phyloP scores from a whole-genome alignment of 2,329 filamentous ascomycete genomes.

The Aureobasidium sp. region DNA sequence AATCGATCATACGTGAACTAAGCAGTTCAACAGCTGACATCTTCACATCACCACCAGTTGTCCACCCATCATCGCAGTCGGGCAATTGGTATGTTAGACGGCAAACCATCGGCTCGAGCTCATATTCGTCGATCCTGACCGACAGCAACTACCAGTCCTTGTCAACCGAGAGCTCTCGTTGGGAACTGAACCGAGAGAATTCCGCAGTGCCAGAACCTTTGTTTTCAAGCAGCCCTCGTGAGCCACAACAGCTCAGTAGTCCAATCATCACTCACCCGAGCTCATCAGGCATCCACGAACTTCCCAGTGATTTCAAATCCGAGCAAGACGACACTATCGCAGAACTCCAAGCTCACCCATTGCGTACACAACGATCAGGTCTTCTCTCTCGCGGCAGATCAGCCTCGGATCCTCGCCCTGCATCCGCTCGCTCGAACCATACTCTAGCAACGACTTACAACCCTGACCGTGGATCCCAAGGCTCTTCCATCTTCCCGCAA shows the following conservation, averaged over 20 bases:
- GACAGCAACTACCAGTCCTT: not conserved
- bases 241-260: not conserved
- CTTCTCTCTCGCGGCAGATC: slow-evolving; percentile 28
- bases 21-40: slow-evolving; percentile 17
- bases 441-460: slow-evolving; percentile 21
- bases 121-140: not conserved
- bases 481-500: slow-evolving; percentile 28
- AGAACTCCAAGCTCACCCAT: slow-evolving; percentile 26
- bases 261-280: slow-evolving; percentile 1
- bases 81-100: slow-evolving; percentile 11
- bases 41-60: not conserved
- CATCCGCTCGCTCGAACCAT: slow-evolving; percentile 26
- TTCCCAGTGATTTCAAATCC: slow-evolving; percentile 1
- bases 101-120: slow-evolving; percentile 8
- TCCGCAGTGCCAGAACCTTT: slow-evolving; percentile 30
- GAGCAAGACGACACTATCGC: slow-evolving; percentile 30
- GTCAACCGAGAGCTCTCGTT: slow-evolving; percentile 5
- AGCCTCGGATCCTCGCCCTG: slow-evolving; percentile 19
- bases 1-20: slow-evolving; percentile 19
- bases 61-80: not conserved
- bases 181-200: not conserved
- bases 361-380: slow-evolving; percentile 29
- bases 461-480: slow-evolving; percentile 24
- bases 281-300: slow-evolving; percentile 2
- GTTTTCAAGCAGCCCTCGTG: slow-evolving; percentile 20